These are phyloP conservation scores for Plectosphaerella cucumerina DNA, from an alignment of 2,329 filamentous ascomycete species.

Conservation along the genomic window DNA sequence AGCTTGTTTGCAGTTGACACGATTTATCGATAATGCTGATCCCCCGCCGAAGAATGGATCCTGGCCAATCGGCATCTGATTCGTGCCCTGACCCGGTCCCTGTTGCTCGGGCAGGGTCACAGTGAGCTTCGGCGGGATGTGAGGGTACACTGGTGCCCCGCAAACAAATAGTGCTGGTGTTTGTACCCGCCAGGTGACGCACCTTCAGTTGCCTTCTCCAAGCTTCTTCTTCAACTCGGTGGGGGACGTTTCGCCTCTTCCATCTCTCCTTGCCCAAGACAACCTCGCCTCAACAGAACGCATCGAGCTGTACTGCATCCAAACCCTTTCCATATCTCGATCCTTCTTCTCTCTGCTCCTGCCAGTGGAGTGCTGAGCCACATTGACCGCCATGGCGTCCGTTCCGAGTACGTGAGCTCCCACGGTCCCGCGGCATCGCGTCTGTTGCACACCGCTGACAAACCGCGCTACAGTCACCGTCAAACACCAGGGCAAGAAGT, in stretches of 20 bases:
- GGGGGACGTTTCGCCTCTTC: conserved; percentile 1
- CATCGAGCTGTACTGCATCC: neutral
- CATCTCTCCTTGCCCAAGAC: neutral
- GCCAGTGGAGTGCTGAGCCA: conserved; percentile 7
- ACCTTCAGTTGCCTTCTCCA: conserved; percentile 11
- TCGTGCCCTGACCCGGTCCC: conserved; percentile 8
- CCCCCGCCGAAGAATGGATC: neutral
- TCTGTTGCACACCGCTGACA: conserved; percentile 15
- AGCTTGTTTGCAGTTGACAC: neutral
- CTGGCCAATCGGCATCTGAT: conserved; percentile 6
- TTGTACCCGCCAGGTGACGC: neutral
- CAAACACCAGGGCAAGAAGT: conserved; percentile 92
- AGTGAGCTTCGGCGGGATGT: neutral
- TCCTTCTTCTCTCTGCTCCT: neutral
- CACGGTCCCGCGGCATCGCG: conserved; percentile 3
- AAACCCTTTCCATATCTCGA: neutral
- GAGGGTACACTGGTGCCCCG: conserved; percentile 13
- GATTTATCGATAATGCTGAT: too few species aligned
- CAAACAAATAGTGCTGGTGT: neutral
- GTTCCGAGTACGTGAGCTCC: conserved; percentile 44
- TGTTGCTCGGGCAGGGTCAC: conserved; percentile 1
- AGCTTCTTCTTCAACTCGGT: conserved; percentile 7
- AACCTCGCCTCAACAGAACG: conserved; percentile 24
- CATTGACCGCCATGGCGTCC: conserved; percentile 42
- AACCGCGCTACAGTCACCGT: conserved; percentile 63